Conservation (phyloP, 768 basidiomycete species). For the Lepiota venenata region DNA sequence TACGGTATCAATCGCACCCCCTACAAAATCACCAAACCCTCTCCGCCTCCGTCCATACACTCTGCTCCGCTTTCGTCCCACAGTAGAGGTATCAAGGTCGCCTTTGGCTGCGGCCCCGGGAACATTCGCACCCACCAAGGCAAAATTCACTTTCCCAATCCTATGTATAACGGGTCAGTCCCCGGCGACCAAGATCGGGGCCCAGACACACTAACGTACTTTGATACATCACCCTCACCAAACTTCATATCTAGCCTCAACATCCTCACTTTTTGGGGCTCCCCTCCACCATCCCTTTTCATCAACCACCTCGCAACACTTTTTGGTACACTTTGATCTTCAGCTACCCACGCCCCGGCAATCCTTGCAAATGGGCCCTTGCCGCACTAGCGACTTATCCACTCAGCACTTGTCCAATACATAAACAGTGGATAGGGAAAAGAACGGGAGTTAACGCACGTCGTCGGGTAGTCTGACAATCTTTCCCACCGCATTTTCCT, state of each 20-base stretch:
- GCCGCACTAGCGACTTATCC: slow-evolving; percentile 17
- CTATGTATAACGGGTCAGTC: background rate
- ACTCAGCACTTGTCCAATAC: too few species aligned
- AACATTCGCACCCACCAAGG: slow-evolving; percentile 13
- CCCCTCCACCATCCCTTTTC: slow-evolving; percentile 11
- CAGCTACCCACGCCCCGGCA: slow-evolving; percentile 17
- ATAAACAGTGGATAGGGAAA: too few species aligned
- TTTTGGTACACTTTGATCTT: slow-evolving; percentile 18
- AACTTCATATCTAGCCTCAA: slow-evolving; percentile 18
- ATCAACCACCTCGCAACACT: slow-evolving; percentile 12
- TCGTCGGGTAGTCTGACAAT: slow-evolving; percentile 50
- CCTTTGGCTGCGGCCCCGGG: slow-evolving; percentile 10
- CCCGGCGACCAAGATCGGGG: too few species aligned
- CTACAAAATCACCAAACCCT: slow-evolving; percentile 25
- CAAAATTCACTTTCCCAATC: slow-evolving; percentile 10
- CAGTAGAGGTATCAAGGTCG: background rate
- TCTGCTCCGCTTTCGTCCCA: slow-evolving; percentile 11
- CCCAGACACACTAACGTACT: background rate
- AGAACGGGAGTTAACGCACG: slow-evolving; percentile 36
- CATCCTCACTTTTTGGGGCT: slow-evolving; percentile 14
- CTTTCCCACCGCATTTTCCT: slow-evolving; percentile 28
- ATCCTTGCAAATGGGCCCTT: slow-evolving; percentile 19
- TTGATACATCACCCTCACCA: slow-evolving; percentile 12
- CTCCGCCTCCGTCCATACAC: slow-evolving; percentile 22
- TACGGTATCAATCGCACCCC: slow-evolving; percentile 17